Evolutionary conservation across 1,139 yeast genomes (phyloP).

Genomic region (Yamadazyma spencermartinsiae): DNA sequence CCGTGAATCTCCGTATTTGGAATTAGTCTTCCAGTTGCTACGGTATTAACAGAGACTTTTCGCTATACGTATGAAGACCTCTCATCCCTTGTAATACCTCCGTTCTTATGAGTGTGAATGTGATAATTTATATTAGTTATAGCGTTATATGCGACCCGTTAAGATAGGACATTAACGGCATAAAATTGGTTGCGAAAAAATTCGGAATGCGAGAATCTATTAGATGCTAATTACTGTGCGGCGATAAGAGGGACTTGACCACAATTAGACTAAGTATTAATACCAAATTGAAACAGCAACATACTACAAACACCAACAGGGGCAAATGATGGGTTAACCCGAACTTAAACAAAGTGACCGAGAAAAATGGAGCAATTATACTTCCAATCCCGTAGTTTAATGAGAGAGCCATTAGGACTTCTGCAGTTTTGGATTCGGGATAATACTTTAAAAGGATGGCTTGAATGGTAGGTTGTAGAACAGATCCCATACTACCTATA

Average conservation of each 20-base stretch:
- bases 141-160: too few relatives aligned
- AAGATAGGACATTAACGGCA: too few relatives aligned
- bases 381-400: conserved; percentile 23
- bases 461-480: conserved; percentile 33
- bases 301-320: conserved; percentile 7
- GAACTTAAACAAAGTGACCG: conserved; percentile 25
- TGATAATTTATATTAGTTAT: too few relatives aligned
- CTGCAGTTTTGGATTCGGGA: conserved; percentile 42
- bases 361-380: conserved; percentile 21
- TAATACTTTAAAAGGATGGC: conserved; percentile 39
- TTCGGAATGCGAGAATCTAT: not conserved
- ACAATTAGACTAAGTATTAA: not conserved
- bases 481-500: conserved; percentile 50
- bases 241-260: not conserved
- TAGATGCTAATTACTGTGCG: not conserved
- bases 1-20: too few relatives aligned
- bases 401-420: conserved; percentile 40
- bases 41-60: too few relatives aligned
- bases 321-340: conserved; percentile 11
- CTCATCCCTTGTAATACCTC: too few relatives aligned
- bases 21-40: too few relatives aligned
- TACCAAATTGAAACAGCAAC: conserved; percentile 6
- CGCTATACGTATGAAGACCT: too few relatives aligned
- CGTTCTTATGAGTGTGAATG: too few relatives aligned
- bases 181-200: too few relatives aligned